Percentiles rank a stretch among this genome's conserved stretches.
Conservation (phyloP, 805 yeast species). For the Saturnispora silvae region DNA sequence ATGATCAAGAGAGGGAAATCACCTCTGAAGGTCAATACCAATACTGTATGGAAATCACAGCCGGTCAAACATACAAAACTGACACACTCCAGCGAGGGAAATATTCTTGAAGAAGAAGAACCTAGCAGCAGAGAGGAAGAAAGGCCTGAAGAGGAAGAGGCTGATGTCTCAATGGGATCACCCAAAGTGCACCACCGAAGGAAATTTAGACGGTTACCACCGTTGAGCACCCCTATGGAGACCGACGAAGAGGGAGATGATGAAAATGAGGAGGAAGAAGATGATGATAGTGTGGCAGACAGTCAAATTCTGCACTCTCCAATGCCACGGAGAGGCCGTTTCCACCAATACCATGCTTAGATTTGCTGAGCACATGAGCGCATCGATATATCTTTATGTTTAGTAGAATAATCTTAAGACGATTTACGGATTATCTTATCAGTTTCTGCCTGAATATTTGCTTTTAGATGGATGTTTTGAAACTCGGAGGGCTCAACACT, state of each 20-base stretch:
- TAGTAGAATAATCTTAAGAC: too few relatives aligned
- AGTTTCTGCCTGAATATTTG: too few relatives aligned
- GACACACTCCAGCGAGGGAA: conserved; percentile 27
- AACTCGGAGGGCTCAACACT: too few relatives aligned
- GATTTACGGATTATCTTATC: too few relatives aligned
- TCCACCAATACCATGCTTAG: too few relatives aligned
- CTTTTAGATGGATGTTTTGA: too few relatives aligned
- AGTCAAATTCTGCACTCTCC: neutral
- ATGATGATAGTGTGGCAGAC: neutral
- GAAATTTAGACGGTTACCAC: conserved; percentile 10
- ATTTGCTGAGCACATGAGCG: too few relatives aligned
- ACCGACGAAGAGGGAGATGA: conserved; percentile 24
- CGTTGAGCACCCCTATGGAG: conserved; percentile 11
- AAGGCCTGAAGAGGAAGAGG: conserved; percentile 1
- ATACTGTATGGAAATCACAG: conserved; percentile 24
- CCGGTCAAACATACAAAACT: conserved; percentile 22
- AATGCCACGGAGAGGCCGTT: conserved; percentile 1
- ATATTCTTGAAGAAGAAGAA: conserved; percentile 8
- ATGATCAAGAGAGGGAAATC: conserved; percentile 29
- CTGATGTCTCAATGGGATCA: neutral
- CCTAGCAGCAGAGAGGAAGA: conserved; percentile 1
- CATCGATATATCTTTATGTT: too few relatives aligned
- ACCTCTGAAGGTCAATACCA: conserved; percentile 22
- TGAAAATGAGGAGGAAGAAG: conserved; percentile 12
- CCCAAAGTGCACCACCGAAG: conserved; percentile 8